A percentile compares a stretch with the other conserved stretches of the same genome.
phyloP scores from a whole-genome alignment of 2,329 filamentous ascomycete genomes.

The Apiospora sp. region DNA sequence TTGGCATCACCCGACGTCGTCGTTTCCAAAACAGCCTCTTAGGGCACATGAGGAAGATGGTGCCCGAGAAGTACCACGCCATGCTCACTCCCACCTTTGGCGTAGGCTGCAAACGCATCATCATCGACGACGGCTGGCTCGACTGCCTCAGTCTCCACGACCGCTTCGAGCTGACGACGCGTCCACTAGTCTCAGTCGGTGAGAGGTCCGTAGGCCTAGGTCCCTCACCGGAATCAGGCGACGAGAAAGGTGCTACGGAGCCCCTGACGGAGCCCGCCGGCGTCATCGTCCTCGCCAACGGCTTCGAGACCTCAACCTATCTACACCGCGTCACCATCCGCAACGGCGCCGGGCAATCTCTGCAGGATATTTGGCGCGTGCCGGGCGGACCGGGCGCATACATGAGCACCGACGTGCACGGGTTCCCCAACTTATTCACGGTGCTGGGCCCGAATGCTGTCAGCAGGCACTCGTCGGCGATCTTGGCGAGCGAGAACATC shows the following conservation, averaged over 20 bases:
- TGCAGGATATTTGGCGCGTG: slow-evolving; percentile 64
- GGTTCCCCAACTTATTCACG: slow-evolving; percentile 72
- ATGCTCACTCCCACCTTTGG: slow-evolving; percentile 68
- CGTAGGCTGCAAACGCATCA: slow-evolving; percentile 70
- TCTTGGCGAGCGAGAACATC: slow-evolving; percentile 68
- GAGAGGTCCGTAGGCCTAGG: slow-evolving; percentile 56
- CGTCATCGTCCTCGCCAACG: slow-evolving; percentile 68
- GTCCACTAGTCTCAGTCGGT: slow-evolving; percentile 32
- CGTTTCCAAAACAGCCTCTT: slow-evolving; percentile 46
- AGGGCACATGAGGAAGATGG: slow-evolving; percentile 48
- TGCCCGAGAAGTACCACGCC: slow-evolving; percentile 67
- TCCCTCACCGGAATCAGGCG: slow-evolving; percentile 57
- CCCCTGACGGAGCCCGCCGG: slow-evolving; percentile 58
- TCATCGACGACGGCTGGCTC: slow-evolving; percentile 66
- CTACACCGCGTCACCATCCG: slow-evolving; percentile 60
- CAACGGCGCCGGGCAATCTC: slow-evolving; percentile 56
- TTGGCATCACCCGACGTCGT: slow-evolving; percentile 47
- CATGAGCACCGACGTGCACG: slow-evolving; percentile 62
- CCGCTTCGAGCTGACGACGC: neutral
- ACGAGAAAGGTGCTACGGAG: slow-evolving; percentile 46
- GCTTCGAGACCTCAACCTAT: slow-evolving; percentile 64
- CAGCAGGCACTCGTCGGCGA: slow-evolving; percentile 68
- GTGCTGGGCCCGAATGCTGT: slow-evolving; percentile 68
- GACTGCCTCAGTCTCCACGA: slow-evolving; percentile 53
- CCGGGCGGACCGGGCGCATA: slow-evolving; percentile 70